A percentile compares a stretch with the other conserved stretches of the same genome.
Conservation (phyloP, 345 rosid genomes). For the Durio zibethinus region DNA sequence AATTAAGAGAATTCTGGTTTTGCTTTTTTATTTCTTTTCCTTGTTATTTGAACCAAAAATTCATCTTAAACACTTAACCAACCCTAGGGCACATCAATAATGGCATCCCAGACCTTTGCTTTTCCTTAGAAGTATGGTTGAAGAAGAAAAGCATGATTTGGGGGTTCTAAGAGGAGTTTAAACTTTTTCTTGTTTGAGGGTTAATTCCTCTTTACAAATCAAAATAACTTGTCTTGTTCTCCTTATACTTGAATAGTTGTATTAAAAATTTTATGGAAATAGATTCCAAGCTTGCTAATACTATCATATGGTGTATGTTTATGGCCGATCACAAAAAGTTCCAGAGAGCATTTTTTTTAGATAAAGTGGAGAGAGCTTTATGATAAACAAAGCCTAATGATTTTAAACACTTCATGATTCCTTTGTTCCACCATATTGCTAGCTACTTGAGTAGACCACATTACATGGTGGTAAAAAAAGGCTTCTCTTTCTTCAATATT, state of each 20-base stretch:
- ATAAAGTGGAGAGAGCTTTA: slow-evolving; percentile 46
- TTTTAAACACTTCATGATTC: slow-evolving; percentile 41
- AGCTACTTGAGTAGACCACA: slow-evolving; percentile 45
- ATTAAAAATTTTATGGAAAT: slow-evolving; percentile 44
- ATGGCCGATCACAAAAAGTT: slow-evolving; percentile 51
- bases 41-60: no score
- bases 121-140: neutral
- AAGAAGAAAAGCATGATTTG: neutral
- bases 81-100: no score
- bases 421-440: slow-evolving; percentile 45
- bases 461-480: slow-evolving; percentile 64
- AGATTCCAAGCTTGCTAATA: slow-evolving; percentile 43
- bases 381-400: slow-evolving; percentile 32
- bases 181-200: slow-evolving; percentile 41
- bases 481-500: slow-evolving; percentile 63
- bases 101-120: neutral
- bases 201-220: slow-evolving; percentile 48
- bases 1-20: no score
- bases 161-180: slow-evolving; percentile 37
- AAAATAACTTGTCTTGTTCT: slow-evolving; percentile 32
- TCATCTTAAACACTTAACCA: no score
- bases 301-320: slow-evolving; percentile 39
- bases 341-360: slow-evolving; percentile 46
- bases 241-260: slow-evolving; percentile 45
- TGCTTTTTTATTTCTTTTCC: no score